phyloP scores from a whole-genome alignment of 2,329 filamentous ascomycete species.

The Phaeomoniella chlamydospora region DNA sequence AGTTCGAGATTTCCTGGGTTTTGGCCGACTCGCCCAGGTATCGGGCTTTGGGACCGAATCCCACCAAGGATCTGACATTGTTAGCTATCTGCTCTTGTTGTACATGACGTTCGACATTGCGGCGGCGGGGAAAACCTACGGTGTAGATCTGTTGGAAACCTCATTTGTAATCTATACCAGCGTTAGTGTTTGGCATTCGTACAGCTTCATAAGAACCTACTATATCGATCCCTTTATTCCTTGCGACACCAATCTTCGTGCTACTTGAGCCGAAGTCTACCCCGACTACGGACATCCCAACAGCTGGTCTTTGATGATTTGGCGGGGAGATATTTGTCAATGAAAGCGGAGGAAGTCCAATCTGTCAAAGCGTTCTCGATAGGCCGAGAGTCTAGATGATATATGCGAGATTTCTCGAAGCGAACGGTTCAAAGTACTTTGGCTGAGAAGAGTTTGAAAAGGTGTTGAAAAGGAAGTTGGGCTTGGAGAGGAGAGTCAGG shows the following conservation, averaged over 20 bases:
- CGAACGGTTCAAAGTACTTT: no score
- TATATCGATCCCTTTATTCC: slow-evolving; percentile 98
- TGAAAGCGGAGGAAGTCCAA: no score
- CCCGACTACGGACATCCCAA: slow-evolving; percentile 52
- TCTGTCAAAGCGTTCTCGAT: no score
- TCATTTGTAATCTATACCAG: slow-evolving; percentile 79
- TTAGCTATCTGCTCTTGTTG: slow-evolving; percentile 5
- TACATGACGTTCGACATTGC: slow-evolving; percentile 12
- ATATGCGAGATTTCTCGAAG: no score
- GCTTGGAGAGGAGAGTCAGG: no score
- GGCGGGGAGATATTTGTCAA: slow-evolving; percentile 1
- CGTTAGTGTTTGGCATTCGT: background rate
- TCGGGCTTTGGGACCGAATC: slow-evolving; percentile 85
- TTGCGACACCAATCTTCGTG: slow-evolving; percentile 92
- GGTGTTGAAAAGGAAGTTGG: no score
- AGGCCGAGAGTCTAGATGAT: no score
- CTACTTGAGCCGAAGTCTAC: slow-evolving; percentile 94
- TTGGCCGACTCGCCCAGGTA: slow-evolving; percentile 92
- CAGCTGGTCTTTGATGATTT: slow-evolving; percentile 5
- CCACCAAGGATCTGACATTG: slow-evolving; percentile 63
- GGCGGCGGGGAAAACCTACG: slow-evolving; percentile 50
- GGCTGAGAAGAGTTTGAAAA: no score
- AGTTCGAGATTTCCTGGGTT: slow-evolving; percentile 97
- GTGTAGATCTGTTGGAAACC: slow-evolving; percentile 94
- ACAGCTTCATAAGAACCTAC: slow-evolving; percentile 43